phyloP scores from a whole-genome alignment of 1,139 yeast species.

The Hansenula lynferdii region DNA sequence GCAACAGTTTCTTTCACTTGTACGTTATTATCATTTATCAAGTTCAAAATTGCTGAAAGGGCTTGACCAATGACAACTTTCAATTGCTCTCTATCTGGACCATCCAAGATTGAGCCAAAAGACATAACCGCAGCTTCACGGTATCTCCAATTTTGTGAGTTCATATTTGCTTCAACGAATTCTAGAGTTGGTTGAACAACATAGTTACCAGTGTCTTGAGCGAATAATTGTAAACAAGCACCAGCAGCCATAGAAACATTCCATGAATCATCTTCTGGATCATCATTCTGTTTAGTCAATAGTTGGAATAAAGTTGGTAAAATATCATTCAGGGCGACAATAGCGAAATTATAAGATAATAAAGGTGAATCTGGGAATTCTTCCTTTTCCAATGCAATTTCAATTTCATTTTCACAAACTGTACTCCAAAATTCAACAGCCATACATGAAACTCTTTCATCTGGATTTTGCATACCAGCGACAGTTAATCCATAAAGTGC shows the following conservation, averaged over 20 bases:
- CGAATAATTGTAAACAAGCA: slow-evolving; percentile 90
- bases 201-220: slow-evolving; percentile 82
- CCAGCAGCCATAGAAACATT: slow-evolving; percentile 99
- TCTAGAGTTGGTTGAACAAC: slow-evolving; percentile 80
- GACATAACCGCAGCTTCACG: slow-evolving; percentile 99
- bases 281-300: slow-evolving; percentile 86
- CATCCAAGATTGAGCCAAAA: slow-evolving; percentile 93
- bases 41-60: slow-evolving; percentile 63
- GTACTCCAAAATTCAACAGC: slow-evolving; percentile 99
- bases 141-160: slow-evolving; percentile 65
- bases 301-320: slow-evolving; percentile 79
- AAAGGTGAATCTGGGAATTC: slow-evolving; percentile 47
- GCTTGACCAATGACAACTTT: slow-evolving; percentile 73
- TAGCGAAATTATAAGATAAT: slow-evolving; percentile 66
- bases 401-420: slow-evolving; percentile 94
- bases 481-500: slow-evolving; percentile 90
- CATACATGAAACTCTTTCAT: slow-evolving; percentile 93
- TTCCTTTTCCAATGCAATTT: slow-evolving; percentile 61
- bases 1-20: slow-evolving; percentile 97
- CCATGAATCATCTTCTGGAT: slow-evolving; percentile 92
- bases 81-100: slow-evolving; percentile 78
- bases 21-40: slow-evolving; percentile 68
- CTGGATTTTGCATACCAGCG: slow-evolving; percentile 80
- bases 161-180: slow-evolving; percentile 75
- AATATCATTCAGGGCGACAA: slow-evolving; percentile 77